Base-by-base conservation (phyloP, 306 rosid species). In the Quercus suber region DNA sequence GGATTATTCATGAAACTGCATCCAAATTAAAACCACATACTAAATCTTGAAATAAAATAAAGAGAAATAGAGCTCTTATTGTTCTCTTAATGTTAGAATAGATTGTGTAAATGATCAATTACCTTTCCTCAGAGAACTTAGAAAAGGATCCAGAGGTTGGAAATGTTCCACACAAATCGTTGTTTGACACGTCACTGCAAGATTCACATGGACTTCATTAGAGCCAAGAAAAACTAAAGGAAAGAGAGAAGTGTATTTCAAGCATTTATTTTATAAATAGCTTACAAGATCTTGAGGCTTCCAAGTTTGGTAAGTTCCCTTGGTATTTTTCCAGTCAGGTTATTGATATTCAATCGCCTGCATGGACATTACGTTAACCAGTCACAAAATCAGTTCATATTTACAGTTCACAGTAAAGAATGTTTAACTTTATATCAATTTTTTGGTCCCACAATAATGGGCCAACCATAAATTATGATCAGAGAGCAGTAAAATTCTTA, bases 1-100 rank as follows among this genome's bases (percentile, higher is more conserved):
- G 97, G 90, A 71, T 94, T 94, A 78, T 90, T 89, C 87, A 78
- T 90, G 89, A 94, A 94, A 89, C 98, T 94, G 86, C 89, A 65
- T 71, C 59, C n/a, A 71, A 25, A 12, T 21, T 23, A 23, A 60
- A 59, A 59, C 19, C 30, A 10, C 67, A 59, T 4, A 9, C 3
- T 49, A 11, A 11, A 59, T 13, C 18, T 59, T 59, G 18, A 59
- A 14, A 23, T 59, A 4, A 59, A 59, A 23, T 21, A 23, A 57
- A 57, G 12, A 57, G 28, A 57, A n/a, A 25, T 14, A 15, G 20
- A 64, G 70, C 21, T 30, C 20, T 30, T 30, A 30, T 15, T 41
- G 45, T 41, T 64, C 43, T 30, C n/a, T 30, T 20, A 60, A 60
- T 11, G 4, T 25, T 10, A 13, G 4, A 49, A 3, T 10, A 49